Evolutionary conservation across 805 yeast genomes (phyloP).

Genomic region (Saccharomycodes ludwigii): DNA sequence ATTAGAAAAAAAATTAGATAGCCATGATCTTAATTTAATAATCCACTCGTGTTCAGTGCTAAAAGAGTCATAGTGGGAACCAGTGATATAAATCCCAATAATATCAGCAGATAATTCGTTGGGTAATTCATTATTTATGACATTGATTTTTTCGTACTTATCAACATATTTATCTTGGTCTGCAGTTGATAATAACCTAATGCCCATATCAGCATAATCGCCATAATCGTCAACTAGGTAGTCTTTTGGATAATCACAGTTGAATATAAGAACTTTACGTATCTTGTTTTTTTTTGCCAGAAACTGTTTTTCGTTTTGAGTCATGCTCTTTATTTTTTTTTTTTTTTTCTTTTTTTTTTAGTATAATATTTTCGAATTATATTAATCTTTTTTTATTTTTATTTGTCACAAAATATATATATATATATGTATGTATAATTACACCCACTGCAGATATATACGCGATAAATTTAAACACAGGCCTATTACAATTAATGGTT

Average conservation of each 20-base stretch:
- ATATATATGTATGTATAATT: no score
- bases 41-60: constrained; percentile 30
- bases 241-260: constrained; percentile 15
- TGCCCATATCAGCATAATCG: constrained; percentile 17
- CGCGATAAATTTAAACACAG: no score
- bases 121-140: constrained; percentile 16
- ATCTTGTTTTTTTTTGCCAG: not conserved
- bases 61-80: constrained; percentile 36
- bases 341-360: no score
- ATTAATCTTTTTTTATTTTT: no score
- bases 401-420: no score
- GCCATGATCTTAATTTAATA: constrained; percentile 25
- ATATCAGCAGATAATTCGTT: constrained; percentile 9
- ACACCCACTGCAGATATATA: no score
- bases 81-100: constrained; percentile 33
- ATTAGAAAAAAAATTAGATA: constrained; percentile 14
- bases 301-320: not conserved
- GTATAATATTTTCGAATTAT: no score
- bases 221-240: constrained; percentile 15
- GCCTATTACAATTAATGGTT: no score
- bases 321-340: no score
- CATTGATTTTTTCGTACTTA: constrained; percentile 13
- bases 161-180: constrained; percentile 5
- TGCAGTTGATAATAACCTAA: constrained; percentile 10
- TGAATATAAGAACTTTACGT: constrained; percentile 16